Evolutionary conservation across 352 stramenopile genomes (phyloP), one percentile per base, ranked within the genome.

Genomic region (Nothophytophthora sp.): DNA sequence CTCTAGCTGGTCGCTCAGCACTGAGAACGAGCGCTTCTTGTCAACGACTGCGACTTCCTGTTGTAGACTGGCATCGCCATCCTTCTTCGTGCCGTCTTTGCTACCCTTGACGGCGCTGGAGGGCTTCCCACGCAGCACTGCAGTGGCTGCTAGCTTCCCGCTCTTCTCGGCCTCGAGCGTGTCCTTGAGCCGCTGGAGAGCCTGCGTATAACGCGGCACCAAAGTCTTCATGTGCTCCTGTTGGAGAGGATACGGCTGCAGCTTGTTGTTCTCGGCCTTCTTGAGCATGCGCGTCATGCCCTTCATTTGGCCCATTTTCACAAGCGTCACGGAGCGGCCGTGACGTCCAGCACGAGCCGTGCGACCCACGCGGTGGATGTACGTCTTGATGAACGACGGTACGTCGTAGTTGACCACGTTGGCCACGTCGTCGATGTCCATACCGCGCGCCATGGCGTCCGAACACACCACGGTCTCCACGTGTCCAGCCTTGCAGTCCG

Each of bases 381-480:
- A 98, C 48, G 89, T 98, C 64, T 96, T 96, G 50, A 95, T 69
- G 55, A 96, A 91, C 3, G 73, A 85, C 39, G 95, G 94, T 28
- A 97, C 72, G 54, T 98, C 88, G 60, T 98, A 98, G 73, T 98
- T 98, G 45, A 98, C 66, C 5, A 98, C 95, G 50, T 96, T 88
- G 7, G 77, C 80, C 20, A 98, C 85, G 52, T 90, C 83, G 9
- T 93, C 77, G 39, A 98, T 92, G 67, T 98, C 92, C 72, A 98
- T 97, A 60, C 93, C 93, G 40, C 93, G 88, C 18, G 92, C 89
- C 81, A 98, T 96, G 3, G 84, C 90, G 44, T 98, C 93, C 7
- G 92, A 97, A 54, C 87, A 96, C 42, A 98, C 90, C 34, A 98
- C 73, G 0, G 87, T 78, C 58, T 88, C 75, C 20, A 92, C 67